phyloP scores from a whole-genome alignment of 495 filamentous ascomycete genomes.

The Xylaria palmicola region DNA sequence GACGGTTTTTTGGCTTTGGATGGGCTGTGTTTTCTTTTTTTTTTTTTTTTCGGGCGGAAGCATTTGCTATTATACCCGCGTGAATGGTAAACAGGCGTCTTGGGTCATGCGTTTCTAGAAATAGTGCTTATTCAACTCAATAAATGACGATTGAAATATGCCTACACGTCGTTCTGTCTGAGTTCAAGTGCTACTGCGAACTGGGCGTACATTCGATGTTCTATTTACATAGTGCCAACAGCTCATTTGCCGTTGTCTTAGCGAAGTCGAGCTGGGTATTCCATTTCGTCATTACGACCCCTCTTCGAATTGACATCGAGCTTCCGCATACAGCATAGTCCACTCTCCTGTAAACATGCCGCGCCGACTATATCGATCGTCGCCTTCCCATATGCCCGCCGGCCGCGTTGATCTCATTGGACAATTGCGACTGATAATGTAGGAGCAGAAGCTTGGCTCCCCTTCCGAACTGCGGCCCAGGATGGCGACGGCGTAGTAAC shows the following conservation, averaged over 20 bases:
- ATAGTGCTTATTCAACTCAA: not conserved
- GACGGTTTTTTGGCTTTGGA: not conserved
- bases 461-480: no score
- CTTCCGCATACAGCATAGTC: constrained; percentile 13
- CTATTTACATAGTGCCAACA: not conserved
- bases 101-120: not conserved
- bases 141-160: not conserved
- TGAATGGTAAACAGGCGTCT: not conserved
- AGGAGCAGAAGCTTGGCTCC: not conserved
- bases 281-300: not conserved
- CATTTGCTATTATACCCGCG: not conserved
- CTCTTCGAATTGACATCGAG: constrained; percentile 1
- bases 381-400: not conserved
- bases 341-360: not conserved
- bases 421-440: not conserved
- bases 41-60: not conserved
- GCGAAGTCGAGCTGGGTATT: not conserved
- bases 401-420: not conserved
- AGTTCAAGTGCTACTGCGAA: no score
- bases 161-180: no score
- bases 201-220: not conserved
- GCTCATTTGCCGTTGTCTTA: not conserved
- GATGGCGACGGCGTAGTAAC: not conserved
- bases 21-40: not conserved
- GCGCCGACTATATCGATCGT: not conserved